These are phyloP conservation scores for Fragaria nilgerrensis DNA, from an alignment of 306 rosid species.

Conservation along the genomic window DNA sequence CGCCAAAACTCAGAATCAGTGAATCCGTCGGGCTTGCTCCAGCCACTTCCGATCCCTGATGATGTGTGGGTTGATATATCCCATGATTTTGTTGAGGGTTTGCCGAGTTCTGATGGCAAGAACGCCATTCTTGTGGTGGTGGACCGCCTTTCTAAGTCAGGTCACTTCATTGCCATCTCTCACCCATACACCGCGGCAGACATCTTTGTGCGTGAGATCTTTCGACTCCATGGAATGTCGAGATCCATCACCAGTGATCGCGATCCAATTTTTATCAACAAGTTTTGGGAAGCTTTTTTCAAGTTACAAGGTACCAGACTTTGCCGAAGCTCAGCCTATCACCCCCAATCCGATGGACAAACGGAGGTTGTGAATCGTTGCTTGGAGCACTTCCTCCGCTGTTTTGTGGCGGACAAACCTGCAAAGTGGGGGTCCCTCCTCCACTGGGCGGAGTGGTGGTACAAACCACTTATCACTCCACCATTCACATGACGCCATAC, in stretches of 20 bases:
- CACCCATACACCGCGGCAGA: too few species aligned
- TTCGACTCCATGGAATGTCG: too few species aligned
- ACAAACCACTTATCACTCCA: too few species aligned
- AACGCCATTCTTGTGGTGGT: too few species aligned
- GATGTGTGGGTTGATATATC: not conserved
- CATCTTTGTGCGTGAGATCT: too few species aligned
- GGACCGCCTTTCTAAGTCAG: too few species aligned
- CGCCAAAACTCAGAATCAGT: not conserved
- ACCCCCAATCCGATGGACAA: not conserved
- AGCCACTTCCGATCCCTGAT: not conserved
- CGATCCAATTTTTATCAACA: not conserved
- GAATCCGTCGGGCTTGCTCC: not conserved
- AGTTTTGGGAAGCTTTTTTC: not conserved
- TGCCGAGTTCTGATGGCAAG: too few species aligned
- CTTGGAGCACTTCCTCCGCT: not conserved
- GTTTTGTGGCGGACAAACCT: not conserved
- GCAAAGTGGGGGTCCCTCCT: too few species aligned
- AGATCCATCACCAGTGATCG: too few species aligned
- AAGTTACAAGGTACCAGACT: not conserved
- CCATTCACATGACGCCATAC: too few species aligned
- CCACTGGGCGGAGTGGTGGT: constrained; percentile 26
- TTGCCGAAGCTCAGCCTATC: not conserved
- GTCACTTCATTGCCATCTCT: too few species aligned
- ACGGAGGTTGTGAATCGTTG: not conserved
- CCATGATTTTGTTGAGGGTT: not conserved